Evolutionary conservation across 208 protist species (phyloP).

Genomic region (Leishmania turanica): DNA sequence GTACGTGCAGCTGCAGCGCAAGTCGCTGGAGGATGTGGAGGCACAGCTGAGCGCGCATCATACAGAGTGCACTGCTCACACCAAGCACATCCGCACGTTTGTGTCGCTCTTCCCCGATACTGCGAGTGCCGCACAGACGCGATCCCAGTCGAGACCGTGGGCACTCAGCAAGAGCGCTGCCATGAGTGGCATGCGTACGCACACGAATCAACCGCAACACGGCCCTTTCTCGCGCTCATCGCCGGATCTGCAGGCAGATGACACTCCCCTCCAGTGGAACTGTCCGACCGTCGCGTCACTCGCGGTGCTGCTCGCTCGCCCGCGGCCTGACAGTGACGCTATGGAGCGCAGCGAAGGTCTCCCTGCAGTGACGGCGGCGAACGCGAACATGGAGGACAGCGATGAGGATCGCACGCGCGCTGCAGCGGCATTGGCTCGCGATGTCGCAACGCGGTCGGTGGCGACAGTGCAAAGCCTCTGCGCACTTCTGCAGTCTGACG

Average conservation of each 20-base stretch:
- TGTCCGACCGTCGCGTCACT: constrained; percentile 12
- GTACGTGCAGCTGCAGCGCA: constrained; percentile 30
- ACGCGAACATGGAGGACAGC: constrained; percentile 2
- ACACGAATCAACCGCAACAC: background rate
- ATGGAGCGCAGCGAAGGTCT: constrained; percentile 10
- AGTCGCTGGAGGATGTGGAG: constrained; percentile 31
- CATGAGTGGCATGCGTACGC: background rate
- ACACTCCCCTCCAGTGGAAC: constrained; percentile 13
- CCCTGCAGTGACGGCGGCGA: background rate
- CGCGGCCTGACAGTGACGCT: background rate
- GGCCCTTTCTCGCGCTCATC: background rate
- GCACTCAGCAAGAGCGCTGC: background rate
- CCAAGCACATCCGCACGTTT: constrained; percentile 20
- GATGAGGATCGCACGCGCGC: constrained; percentile 7
- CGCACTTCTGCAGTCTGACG: constrained; percentile 15
- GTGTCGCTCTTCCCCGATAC: constrained; percentile 3
- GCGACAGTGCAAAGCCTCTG: constrained; percentile 19
- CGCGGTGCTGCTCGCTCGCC: constrained; percentile 5
- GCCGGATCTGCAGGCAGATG: constrained; percentile 1
- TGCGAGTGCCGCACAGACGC: background rate
- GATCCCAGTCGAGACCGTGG: background rate
- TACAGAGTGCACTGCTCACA: constrained; percentile 3
- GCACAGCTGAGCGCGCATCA: constrained; percentile 29
- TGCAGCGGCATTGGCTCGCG: constrained; percentile 6
- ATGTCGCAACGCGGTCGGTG: constrained; percentile 6